A percentile compares a stretch with the other conserved stretches of the same genome.
phyloP scores from a whole-genome alignment of 1,139 yeast genomes.

The Saccharomyces hybrid region DNA sequence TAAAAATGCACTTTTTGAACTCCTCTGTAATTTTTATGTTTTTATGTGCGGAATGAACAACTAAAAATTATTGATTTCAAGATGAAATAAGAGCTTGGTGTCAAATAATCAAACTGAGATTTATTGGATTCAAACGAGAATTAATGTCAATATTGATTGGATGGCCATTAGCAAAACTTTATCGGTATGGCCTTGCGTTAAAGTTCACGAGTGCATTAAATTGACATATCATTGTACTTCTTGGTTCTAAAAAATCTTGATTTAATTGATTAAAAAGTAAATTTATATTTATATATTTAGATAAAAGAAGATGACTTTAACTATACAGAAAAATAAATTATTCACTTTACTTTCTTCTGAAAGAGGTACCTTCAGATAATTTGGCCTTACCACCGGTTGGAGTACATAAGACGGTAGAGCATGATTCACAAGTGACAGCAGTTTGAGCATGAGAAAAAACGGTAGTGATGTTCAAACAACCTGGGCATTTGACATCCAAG shows the following conservation, averaged over 20 bases:
- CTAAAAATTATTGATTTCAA: too few species aligned
- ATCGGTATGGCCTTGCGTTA: too few species aligned
- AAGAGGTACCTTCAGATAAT: constrained; percentile 98
- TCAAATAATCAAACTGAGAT: too few species aligned
- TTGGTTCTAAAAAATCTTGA: not conserved
- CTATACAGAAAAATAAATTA: constrained; percentile 1
- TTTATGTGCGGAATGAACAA: too few species aligned
- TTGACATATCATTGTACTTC: too few species aligned
- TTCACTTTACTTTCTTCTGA: constrained; percentile 85
- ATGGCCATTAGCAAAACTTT: too few species aligned
- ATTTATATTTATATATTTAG: constrained; percentile 1
- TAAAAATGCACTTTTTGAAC: too few species aligned
- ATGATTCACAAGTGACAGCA: constrained; percentile 97
- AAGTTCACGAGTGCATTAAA: too few species aligned
- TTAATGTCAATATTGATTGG: too few species aligned
- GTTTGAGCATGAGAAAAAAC: constrained; percentile 99
- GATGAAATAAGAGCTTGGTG: too few species aligned
- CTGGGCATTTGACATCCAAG: constrained; percentile 99
- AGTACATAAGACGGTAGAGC: constrained; percentile 96
- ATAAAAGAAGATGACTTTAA: not conserved
- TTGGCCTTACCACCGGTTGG: constrained; percentile 99
- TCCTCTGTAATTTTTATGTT: too few species aligned
- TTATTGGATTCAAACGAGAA: too few species aligned
- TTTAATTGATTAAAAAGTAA: not conserved
- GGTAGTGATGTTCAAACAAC: constrained; percentile 97